Conservation (phyloP, 1,139 yeast species). For the Meyerozyma athensensis region DNA sequence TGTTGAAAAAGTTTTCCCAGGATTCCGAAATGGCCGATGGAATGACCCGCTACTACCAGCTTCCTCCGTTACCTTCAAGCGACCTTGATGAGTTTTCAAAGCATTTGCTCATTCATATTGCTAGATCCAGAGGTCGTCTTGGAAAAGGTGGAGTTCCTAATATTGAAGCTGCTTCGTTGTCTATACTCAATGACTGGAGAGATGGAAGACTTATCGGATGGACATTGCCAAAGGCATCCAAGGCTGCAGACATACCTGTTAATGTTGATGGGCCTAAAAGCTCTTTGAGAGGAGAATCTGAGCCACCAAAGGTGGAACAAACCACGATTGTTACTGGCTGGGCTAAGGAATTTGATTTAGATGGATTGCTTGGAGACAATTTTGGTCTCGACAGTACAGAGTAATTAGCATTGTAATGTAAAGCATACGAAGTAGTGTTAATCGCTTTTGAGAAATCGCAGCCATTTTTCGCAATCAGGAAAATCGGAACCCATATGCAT, state of each 20-base stretch:
- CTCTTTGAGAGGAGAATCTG: slow-evolving; percentile 41
- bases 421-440: neutral
- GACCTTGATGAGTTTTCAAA: slow-evolving; percentile 67
- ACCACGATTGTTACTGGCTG: slow-evolving; percentile 83
- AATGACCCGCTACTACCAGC: slow-evolving; percentile 64
- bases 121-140: slow-evolving; percentile 87
- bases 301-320: slow-evolving; percentile 57
- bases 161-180: slow-evolving; percentile 74
- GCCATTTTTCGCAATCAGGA: slow-evolving; percentile 2
- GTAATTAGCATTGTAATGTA: neutral
- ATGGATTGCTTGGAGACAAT: slow-evolving; percentile 57
- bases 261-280: slow-evolving; percentile 36
- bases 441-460: too few species aligned
- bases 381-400: slow-evolving; percentile 19
- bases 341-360: slow-evolving; percentile 93
- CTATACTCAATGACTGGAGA: slow-evolving; percentile 92
- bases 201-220: slow-evolving; percentile 93
- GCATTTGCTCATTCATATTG: slow-evolving; percentile 86
- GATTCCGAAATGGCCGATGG: slow-evolving; percentile 71
- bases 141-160: slow-evolving; percentile 94
- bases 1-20: slow-evolving; percentile 70
- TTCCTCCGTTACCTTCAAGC: slow-evolving; percentile 75
- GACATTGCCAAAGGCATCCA: slow-evolving; percentile 75
- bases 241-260: slow-evolving; percentile 24
- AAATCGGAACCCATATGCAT: neutral